Percentiles rank a stretch among this genome's conserved stretches.
phyloP scores from a whole-genome alignment of 1,139 yeast species.

The Nematodospora anomalae region DNA sequence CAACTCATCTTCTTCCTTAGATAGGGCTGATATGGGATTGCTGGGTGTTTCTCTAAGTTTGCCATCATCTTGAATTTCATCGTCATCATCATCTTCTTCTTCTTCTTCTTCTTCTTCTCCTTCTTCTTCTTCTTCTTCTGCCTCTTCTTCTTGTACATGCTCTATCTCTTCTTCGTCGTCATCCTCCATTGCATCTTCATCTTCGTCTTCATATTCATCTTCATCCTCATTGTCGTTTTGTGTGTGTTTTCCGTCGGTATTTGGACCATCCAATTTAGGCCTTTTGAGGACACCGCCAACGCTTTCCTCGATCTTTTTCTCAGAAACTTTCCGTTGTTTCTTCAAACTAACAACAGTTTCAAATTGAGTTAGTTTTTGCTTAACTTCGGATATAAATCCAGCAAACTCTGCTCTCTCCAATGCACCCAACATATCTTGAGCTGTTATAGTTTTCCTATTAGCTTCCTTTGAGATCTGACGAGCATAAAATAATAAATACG shows the following conservation, averaged over 20 bases:
- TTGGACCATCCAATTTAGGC: constrained; percentile 18
- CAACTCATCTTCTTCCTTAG: constrained; percentile 27
- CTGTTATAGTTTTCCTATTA: constrained; percentile 60
- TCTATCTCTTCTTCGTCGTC: constrained; percentile 18
- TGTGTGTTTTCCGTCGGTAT: constrained; percentile 8
- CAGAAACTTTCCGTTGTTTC: constrained; percentile 28
- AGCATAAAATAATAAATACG: constrained; percentile 64
- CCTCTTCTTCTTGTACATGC: constrained; percentile 17
- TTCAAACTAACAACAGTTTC: constrained; percentile 41
- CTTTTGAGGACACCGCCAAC: constrained; percentile 19
- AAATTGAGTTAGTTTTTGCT: constrained; percentile 48
- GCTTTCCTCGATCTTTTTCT: constrained; percentile 13
- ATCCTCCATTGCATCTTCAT: constrained; percentile 11
- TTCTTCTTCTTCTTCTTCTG: constrained; percentile 21
- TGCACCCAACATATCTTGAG: constrained; percentile 64
- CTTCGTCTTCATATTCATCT: constrained; percentile 21
- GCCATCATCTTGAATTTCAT: constrained; percentile 14
- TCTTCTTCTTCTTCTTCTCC: constrained; percentile 18
- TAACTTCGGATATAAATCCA: constrained; percentile 54
- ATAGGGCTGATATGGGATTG: constrained; percentile 26
- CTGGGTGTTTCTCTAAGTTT: constrained; percentile 19
- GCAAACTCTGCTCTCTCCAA: constrained; percentile 56
- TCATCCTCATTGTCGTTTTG: constrained; percentile 19
- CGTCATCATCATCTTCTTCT: constrained; percentile 16
- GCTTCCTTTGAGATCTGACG: constrained; percentile 51